Evolutionary conservation across 2,329 filamentous ascomycete species (phyloP).

Genomic region (Fusarium sp.): DNA sequence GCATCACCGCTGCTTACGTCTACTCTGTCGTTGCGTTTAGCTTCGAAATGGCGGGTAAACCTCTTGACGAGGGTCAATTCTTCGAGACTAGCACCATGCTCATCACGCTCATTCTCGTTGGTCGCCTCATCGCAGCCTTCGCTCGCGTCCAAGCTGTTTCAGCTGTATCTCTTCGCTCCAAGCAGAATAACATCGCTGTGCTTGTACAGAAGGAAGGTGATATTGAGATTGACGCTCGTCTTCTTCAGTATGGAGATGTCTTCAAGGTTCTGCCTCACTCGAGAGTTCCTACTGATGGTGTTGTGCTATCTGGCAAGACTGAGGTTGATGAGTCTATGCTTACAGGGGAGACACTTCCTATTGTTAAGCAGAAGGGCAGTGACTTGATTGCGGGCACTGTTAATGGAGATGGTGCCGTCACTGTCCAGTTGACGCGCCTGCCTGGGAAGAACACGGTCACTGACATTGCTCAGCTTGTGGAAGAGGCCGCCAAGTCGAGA

Average conservation of each 20-base stretch:
- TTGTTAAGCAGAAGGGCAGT: conserved; percentile 1
- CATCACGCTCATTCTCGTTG: conserved; percentile 51
- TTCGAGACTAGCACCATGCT: conserved; percentile 54
- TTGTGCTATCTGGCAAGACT: conserved; percentile 60
- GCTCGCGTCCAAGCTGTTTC: conserved; percentile 49
- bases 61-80: conserved; percentile 32
- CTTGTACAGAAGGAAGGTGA: conserved; percentile 49
- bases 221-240: conserved; percentile 59
- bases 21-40: conserved; percentile 56
- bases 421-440: conserved; percentile 59
- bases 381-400: conserved; percentile 5
- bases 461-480: conserved; percentile 66
- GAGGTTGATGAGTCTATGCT: conserved; percentile 73
- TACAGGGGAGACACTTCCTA: background rate
- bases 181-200: conserved; percentile 61
- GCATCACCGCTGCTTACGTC: conserved; percentile 62
- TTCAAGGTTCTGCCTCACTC: conserved; percentile 63
- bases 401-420: conserved; percentile 56
- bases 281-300: conserved; percentile 66
- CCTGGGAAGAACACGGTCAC: conserved; percentile 67
- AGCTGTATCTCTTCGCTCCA: conserved; percentile 49
- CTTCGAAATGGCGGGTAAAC: conserved; percentile 45
- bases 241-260: conserved; percentile 67
- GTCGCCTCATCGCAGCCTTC: conserved; percentile 50
- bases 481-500: conserved; percentile 67